These are phyloP conservation scores for Quercus phellos DNA, from an alignment of 331 rosid species.

Conservation along the genomic window DNA sequence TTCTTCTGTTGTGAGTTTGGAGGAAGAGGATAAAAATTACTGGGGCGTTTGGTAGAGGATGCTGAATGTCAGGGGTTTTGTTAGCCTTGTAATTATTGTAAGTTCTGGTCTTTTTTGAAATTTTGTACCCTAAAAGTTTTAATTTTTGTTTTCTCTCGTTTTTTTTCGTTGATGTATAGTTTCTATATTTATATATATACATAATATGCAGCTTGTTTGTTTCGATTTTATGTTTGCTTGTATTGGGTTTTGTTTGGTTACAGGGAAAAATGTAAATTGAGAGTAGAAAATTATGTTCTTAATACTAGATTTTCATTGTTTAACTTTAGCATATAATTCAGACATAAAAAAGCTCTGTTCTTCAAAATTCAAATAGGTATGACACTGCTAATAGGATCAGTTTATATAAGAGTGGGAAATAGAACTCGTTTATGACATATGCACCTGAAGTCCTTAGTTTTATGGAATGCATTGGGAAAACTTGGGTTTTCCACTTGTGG, in stretches of 20 bases:
- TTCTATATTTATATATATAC: not conserved
- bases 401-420: not conserved
- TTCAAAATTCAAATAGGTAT: not conserved
- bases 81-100: slow-evolving; percentile 27
- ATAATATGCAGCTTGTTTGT: not conserved
- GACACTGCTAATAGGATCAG: not conserved
- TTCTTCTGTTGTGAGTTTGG: slow-evolving; percentile 9
- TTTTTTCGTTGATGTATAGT: slow-evolving; percentile 11
- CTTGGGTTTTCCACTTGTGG: not conserved
- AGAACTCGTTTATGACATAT: not conserved
- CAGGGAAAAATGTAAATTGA: not conserved
- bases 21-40: slow-evolving; percentile 18
- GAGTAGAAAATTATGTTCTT: not conserved
- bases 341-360: not conserved
- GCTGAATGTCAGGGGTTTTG: slow-evolving; percentile 20
- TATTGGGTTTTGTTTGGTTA: not conserved
- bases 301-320: not conserved
- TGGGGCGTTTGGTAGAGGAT: slow-evolving; percentile 22
- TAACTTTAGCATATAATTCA: not conserved
- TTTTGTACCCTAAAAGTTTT: slow-evolving; percentile 11
- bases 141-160: not conserved
- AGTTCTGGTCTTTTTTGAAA: slow-evolving; percentile 1
- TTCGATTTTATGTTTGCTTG: not conserved
- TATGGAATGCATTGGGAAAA: not conserved
- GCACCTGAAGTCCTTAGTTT: not conserved